Base-by-base conservation (phyloP, 768 basidiomycete genomes). In the Lactarius tabidus region DNA sequence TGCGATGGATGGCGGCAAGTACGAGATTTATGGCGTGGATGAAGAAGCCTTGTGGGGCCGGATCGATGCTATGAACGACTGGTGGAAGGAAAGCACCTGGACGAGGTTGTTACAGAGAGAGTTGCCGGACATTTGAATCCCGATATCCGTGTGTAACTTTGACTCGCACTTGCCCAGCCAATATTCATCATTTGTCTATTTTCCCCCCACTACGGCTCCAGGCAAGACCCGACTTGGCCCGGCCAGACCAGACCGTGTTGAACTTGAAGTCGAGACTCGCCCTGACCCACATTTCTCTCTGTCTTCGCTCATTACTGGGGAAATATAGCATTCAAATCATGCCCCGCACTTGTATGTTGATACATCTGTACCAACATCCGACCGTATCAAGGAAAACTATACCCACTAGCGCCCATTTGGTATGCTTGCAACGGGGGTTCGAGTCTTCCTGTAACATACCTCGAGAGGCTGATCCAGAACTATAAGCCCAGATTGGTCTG, bases 31-130 rank as follows among this genome's bases (percentile, higher is more conserved):
- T 71, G 90, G 90, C 8, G 79, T 92, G 2, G 87, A 90, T 62
- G 94, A 95, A 74, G 92, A 95, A 72, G 83, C 84, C 1, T 75
- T 96, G 17, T 95, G 94, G 88, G 89, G 89, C 45, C 81, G 87
- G 51, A 87, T 96, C 39, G 84, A 89, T 67, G 79, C 80, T 59
- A 90, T 93, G 88, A 85, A 89, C 23, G 91, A 93, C 45, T 93
- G 91, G 92, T 95, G 94, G 93, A 92, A 85, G 72, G 91, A 94
- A 71, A 90, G 85, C 67, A 95, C 93, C 57, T 96, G 93, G 92
- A 85, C 80, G 43, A 79, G 93, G 65, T 76, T 95, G 61, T 84
- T 92, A 71, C 86, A 88, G 68, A 80, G 93, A 73, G 93, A 95
- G 75, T 75, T 95, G 61, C 93, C 93, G n/a, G 93, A 95, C 76